These are phyloP conservation scores for Clavispora vitiphila DNA, from an alignment of 805 yeast genomes.

Conservation along the genomic window DNA sequence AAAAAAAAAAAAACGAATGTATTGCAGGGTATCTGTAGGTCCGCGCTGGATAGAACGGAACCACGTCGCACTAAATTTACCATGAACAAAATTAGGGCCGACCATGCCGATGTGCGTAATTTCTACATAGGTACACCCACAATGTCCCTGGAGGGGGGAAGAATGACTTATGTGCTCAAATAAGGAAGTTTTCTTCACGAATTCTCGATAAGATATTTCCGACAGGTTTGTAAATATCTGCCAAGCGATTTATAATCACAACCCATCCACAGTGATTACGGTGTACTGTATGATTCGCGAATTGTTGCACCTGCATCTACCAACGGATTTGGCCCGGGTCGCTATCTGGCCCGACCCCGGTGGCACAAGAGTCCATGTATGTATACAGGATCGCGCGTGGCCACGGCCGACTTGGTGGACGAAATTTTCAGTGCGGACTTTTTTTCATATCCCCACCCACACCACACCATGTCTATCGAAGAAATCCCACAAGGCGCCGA, in stretches of 20 bases:
- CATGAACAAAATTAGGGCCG: not conserved
- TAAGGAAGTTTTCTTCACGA: too few relatives aligned
- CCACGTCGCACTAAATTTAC: not conserved
- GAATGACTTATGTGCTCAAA: too few relatives aligned
- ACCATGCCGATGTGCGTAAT: not conserved
- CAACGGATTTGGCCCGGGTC: not conserved
- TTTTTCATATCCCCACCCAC: not conserved
- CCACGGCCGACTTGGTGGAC: not conserved
- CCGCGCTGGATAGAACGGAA: not conserved
- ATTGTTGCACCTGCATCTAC: not conserved
- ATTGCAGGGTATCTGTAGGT: not conserved
- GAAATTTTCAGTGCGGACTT: not conserved
- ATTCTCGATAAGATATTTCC: too few relatives aligned
- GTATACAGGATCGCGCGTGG: not conserved
- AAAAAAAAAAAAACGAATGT: not conserved
- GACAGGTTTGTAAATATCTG: not conserved
- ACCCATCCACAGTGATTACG: not conserved
- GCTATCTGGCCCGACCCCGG: not conserved
- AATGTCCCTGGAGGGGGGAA: too few relatives aligned
- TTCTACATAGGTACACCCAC: too few relatives aligned
- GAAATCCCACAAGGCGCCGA: constrained; percentile 80
- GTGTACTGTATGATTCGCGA: not conserved
- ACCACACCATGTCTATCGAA: constrained; percentile 38
- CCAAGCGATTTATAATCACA: not conserved
- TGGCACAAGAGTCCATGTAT: too few relatives aligned